These are phyloP conservation scores for Astrothelium macrocarpum DNA, from an alignment of 495 filamentous ascomycete genomes.

Conservation along the genomic window DNA sequence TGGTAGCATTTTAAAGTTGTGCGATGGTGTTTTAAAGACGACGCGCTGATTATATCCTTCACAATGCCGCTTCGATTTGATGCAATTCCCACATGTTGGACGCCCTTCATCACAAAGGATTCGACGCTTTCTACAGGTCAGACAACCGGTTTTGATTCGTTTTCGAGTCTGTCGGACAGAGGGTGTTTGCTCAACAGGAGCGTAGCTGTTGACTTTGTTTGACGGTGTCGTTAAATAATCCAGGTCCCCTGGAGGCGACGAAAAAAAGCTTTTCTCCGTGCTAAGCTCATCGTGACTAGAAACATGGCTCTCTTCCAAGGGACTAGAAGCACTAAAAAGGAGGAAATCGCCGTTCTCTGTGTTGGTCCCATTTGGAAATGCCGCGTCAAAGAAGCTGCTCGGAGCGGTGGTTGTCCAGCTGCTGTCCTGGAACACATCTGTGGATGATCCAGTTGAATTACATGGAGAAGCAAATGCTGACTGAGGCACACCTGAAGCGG, in stretches of 20 bases:
- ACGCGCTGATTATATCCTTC: not conserved
- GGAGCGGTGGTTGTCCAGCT: not conserved
- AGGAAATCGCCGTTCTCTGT: not conserved
- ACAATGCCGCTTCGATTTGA: constrained; percentile 57
- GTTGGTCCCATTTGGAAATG: not conserved
- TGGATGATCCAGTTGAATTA: not conserved
- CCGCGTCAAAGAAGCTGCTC: not conserved
- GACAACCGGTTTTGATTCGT: constrained; percentile 29
- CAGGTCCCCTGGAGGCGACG: not conserved
- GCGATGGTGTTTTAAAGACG: not conserved
- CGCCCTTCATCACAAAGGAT: constrained; percentile 70
- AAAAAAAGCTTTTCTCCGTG: not conserved
- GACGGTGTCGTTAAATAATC: not conserved
- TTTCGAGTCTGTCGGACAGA: constrained; percentile 14
- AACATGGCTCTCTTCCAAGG: not conserved
- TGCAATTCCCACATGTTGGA: constrained; percentile 73
- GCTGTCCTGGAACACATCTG: not conserved
- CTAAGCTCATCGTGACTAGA: not conserved
- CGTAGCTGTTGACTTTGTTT: not conserved
- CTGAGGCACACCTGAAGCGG: not conserved
- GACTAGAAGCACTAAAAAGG: not conserved
- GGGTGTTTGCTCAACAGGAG: constrained; percentile 2
- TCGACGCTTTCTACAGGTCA: constrained; percentile 39
- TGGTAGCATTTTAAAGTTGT: not conserved
- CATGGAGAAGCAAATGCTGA: not conserved